Conservation (phyloP, 345 rosid genomes). For the Salix brachista region DNA sequence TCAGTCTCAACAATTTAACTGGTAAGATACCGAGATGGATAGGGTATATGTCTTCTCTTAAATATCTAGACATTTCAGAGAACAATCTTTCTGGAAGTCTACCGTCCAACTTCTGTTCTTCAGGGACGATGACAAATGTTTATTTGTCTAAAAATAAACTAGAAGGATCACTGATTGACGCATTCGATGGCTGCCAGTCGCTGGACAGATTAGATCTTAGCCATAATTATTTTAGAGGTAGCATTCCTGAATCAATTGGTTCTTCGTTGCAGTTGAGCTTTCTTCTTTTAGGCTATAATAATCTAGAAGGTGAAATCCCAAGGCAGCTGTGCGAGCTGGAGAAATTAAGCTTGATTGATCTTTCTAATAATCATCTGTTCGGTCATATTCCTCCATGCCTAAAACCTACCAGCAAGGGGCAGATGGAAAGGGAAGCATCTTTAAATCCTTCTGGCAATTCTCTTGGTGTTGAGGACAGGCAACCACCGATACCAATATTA, state of each 20-base stretch:
- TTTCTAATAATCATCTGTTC: not conserved
- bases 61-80: not conserved
- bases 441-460: too few species aligned
- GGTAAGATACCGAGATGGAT: not conserved
- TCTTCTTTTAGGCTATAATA: not conserved
- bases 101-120: too few species aligned
- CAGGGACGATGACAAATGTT: too few species aligned
- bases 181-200: not conserved
- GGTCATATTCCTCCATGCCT: not conserved
- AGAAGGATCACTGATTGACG: not conserved
- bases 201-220: too few species aligned
- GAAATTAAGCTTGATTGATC: not conserved
- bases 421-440: too few species aligned
- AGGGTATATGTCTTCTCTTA: not conserved
- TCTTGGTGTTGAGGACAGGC: too few species aligned
- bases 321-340: not conserved
- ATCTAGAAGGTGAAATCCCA: not conserved
- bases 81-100: conserved; percentile 2
- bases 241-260: too few species aligned
- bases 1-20: not conserved
- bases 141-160: conserved; percentile 6
- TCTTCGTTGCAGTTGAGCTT: too few species aligned
- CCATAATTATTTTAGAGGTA: too few species aligned
- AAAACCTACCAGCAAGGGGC: not conserved
- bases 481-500: too few species aligned